Base-by-base conservation (phyloP, 2,329 filamentous ascomycete species). In the Arthrobotrys iridis region DNA sequence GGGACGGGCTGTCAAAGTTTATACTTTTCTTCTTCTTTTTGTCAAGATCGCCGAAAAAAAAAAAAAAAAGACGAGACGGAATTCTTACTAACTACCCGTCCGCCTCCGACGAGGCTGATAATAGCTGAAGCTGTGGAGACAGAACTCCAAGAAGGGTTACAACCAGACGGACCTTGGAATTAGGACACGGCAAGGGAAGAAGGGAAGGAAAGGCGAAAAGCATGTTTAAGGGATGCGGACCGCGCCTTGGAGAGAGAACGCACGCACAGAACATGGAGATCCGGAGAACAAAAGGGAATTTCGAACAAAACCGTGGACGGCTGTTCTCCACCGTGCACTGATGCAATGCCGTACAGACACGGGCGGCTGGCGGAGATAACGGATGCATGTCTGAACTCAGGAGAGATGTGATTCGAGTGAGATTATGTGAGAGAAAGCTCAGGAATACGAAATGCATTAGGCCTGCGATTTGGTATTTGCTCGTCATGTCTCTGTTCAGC, bases 301-400 rank as follows among this genome's bases (percentile, higher is more conserved):
- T n/a, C n/a, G n/a, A n/a, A n/a, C n/a, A n/a, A n/a, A n/a, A n/a
- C n/a, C n/a, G n/a, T n/a, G n/a, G n/a, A n/a, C 20, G 8, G 5
- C n/a, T 52, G 46, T 30, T 3, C 46, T 43, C 52, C 40, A 57
- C 30, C 13, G 33, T 58, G 28, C 64, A 24, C 64, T 45, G 33
- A 26, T 8, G 30, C 43, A 55, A 62, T 70, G n/a, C 65, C 57
- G 65, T 24, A 41, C n/a, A 55, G 55, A 48, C 37, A 48, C 43
- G 65, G 65, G 55, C 45, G 33, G 41, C 30, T 35, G 52, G 64
- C 64, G 65, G 65, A 62, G 65, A 70, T 70, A 70, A 70, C n/a
- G n/a, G n/a, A n/a, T n/a, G n/a, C n/a, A n/a, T n/a, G n/a, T n/a
- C n/a, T 55, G 15, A 28, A 55, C 50, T 4, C 18, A 55, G 8